These are phyloP conservation scores for Colletotrichum plurivorum DNA, from an alignment of 2,329 filamentous ascomycete species.

Conservation along the genomic window DNA sequence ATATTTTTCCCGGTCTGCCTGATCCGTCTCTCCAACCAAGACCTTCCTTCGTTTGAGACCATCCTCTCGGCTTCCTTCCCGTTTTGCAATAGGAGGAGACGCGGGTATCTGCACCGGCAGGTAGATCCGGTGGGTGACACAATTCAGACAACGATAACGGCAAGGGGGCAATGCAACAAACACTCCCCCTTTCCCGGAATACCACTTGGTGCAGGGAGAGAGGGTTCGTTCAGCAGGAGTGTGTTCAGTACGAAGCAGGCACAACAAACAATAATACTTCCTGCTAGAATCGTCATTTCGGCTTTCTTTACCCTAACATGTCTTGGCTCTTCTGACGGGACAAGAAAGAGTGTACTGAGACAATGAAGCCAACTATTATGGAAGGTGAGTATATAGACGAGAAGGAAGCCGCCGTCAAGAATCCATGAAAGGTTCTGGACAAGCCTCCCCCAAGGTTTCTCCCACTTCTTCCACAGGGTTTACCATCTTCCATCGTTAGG, in stretches of 20 bases:
- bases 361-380: too few relatives aligned
- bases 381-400: too few relatives aligned
- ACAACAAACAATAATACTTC: slow-evolving; percentile 1
- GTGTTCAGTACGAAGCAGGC: slow-evolving; percentile 1
- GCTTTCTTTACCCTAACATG: too few relatives aligned
- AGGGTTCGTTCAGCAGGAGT: neutral
- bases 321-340: too few relatives aligned
- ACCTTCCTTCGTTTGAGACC: neutral
- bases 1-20: neutral
- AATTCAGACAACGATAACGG: neutral
- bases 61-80: slow-evolving; percentile 3
- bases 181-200: neutral
- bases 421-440: too few relatives aligned
- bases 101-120: slow-evolving; percentile 22
- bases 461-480: too few relatives aligned
- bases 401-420: too few relatives aligned
- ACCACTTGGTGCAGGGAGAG: too few relatives aligned
- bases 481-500: too few relatives aligned
- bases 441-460: too few relatives aligned
- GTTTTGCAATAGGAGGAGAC: neutral
- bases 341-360: too few relatives aligned
- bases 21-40: too few relatives aligned
- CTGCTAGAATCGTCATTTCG: neutral
- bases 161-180: slow-evolving; percentile 4
- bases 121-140: neutral